These are phyloP conservation scores for Lentinula lateritia DNA, from an alignment of 768 basidiomycete species.

Conservation along the genomic window DNA sequence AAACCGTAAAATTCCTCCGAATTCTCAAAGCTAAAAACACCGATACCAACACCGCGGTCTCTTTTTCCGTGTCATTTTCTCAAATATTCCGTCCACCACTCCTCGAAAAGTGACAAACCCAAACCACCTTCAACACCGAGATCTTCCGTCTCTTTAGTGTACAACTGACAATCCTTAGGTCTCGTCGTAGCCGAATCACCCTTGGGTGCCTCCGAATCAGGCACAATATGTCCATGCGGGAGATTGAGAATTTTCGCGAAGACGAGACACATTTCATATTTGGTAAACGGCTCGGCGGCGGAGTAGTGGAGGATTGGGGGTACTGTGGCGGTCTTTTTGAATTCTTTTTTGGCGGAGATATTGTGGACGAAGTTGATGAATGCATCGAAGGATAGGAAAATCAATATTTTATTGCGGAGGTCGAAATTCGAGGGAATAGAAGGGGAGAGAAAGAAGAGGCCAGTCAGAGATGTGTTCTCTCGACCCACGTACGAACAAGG, in stretches of 20 bases:
- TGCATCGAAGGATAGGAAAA: no score
- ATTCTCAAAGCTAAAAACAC: no score
- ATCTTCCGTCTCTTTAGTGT: conserved; percentile 68
- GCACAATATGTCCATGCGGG: conserved; percentile 69
- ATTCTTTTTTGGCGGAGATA: conserved; percentile 13
- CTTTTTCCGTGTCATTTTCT: background rate
- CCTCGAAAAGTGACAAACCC: conserved; percentile 65
- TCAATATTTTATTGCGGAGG: no score
- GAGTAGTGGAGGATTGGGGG: conserved; percentile 86
- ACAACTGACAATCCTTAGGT: conserved; percentile 77
- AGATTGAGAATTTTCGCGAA: conserved; percentile 68
- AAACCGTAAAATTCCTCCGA: no score
- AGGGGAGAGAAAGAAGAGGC: no score
- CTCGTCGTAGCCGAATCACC: conserved; percentile 64
- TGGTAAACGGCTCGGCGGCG: conserved; percentile 76
- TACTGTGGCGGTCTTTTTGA: conserved; percentile 30
- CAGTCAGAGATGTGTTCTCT: no score
- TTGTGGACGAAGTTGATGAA: background rate
- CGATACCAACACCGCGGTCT: background rate
- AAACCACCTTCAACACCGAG: conserved; percentile 57
- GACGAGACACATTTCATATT: conserved; percentile 86
- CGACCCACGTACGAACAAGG: no score
- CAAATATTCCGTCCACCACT: conserved; percentile 73
- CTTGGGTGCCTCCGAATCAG: conserved; percentile 63
- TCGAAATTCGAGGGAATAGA: no score